Evolutionary conservation across 306 rosid genomes (phyloP).

Genomic region (Alnus glutinosa): DNA sequence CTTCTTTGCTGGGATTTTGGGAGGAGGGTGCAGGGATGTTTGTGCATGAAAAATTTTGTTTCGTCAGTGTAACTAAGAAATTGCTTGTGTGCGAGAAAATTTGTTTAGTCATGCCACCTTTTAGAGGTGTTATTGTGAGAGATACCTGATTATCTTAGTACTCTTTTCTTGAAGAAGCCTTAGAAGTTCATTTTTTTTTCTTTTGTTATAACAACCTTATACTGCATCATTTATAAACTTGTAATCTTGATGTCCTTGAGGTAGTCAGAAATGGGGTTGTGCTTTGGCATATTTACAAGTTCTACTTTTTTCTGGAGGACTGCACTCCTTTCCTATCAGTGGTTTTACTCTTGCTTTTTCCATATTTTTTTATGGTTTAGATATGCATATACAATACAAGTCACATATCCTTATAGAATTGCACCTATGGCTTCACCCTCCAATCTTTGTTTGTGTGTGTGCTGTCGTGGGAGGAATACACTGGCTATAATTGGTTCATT

Average conservation of each 20-base stretch:
- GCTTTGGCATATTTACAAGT: neutral
- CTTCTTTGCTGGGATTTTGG: neutral
- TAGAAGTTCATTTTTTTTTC: neutral
- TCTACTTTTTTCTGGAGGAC: neutral
- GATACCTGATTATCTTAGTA: neutral
- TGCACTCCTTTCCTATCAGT: neutral
- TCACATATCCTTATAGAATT: neutral
- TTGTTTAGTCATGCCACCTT: neutral
- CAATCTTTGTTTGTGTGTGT: no score
- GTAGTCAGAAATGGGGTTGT: neutral
- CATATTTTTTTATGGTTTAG: neutral
- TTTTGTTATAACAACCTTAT: neutral
- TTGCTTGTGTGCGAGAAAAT: neutral
- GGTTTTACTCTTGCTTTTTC: neutral
- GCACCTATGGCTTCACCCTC: no score
- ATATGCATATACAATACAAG: neutral
- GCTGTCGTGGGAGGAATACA: neutral
- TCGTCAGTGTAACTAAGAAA: neutral
- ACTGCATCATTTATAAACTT: neutral
- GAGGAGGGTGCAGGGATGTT: neutral
- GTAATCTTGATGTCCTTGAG: neutral
- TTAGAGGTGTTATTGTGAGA: neutral
- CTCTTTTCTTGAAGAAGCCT: neutral
- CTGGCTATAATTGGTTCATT: neutral
- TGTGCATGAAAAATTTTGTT: neutral